A percentile compares a stretch with the other conserved stretches of the same genome.
These are phyloP conservation scores for Russula sp. DNA, from an alignment of 768 basidiomycete genomes.

Conservation along the genomic window DNA sequence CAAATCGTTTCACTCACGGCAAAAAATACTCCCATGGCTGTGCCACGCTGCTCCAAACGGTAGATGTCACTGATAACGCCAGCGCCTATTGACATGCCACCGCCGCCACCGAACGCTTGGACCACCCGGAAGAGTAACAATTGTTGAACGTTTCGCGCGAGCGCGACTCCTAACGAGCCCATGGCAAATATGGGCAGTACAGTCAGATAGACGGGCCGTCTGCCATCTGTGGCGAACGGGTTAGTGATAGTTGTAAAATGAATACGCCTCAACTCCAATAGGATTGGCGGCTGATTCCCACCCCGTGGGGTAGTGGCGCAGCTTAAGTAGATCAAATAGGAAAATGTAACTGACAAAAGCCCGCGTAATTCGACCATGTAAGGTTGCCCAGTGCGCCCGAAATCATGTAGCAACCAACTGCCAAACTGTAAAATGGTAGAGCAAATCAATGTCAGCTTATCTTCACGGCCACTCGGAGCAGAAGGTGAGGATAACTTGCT, in stretches of 20 bases:
- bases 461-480: neutral
- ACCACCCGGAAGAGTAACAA: slow-evolving; percentile 62
- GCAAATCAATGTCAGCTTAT: neutral
- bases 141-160: slow-evolving; percentile 42
- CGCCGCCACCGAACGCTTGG: slow-evolving; percentile 63
- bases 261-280: neutral
- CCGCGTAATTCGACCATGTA: slow-evolving; percentile 23
- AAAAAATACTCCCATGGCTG: slow-evolving; percentile 58
- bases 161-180: slow-evolving; percentile 59
- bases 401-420: slow-evolving; percentile 23
- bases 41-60: slow-evolving; percentile 56
- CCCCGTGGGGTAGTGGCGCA: neutral
- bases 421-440: no score
- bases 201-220: slow-evolving; percentile 55
- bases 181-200: slow-evolving; percentile 57
- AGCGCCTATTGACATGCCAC: slow-evolving; percentile 53
- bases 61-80: slow-evolving; percentile 69
- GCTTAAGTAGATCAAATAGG: slow-evolving; percentile 4
- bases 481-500: slow-evolving; percentile 38
- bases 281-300: neutral
- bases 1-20: slow-evolving; percentile 39
- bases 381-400: slow-evolving; percentile 17
- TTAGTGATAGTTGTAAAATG: neutral
- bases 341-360: slow-evolving; percentile 6
- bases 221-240: slow-evolving; percentile 55